Evolutionary conservation across 2,329 filamentous ascomycete species (phyloP).

Genomic region (Dendryphion nanum): DNA sequence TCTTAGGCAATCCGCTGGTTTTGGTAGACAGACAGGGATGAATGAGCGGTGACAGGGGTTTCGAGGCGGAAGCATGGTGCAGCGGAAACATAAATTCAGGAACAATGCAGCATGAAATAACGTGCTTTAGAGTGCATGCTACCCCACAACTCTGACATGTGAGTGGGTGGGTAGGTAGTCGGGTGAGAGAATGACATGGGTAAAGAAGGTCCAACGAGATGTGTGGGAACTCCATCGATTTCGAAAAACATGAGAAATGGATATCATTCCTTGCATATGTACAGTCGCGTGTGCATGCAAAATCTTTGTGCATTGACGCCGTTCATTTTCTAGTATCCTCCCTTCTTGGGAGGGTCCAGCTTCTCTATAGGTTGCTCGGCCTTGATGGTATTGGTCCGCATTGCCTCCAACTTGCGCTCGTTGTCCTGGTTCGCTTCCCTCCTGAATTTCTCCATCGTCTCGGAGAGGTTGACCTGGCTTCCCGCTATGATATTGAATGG

Average conservation of each 20-base stretch:
- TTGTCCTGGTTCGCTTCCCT: slow-evolving; percentile 57
- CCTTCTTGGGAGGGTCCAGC: background rate
- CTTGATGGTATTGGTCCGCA: slow-evolving; percentile 31
- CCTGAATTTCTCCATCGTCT: slow-evolving; percentile 63
- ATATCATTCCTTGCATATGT: slow-evolving; percentile 9
- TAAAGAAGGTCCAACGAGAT: too few relatives aligned
- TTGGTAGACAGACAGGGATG: slow-evolving; percentile 1
- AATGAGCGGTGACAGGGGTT: slow-evolving; percentile 1
- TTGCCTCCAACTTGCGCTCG: slow-evolving; percentile 52
- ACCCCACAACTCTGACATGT: too few relatives aligned
- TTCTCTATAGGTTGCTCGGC: slow-evolving; percentile 29
- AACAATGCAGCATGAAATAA: too few relatives aligned
- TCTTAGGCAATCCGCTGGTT: background rate
- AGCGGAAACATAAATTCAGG: too few relatives aligned
- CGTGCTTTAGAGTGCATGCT: too few relatives aligned
- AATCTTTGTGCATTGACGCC: background rate
- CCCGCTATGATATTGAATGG: slow-evolving; percentile 66
- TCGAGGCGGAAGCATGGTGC: background rate
- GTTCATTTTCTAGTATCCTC: background rate
- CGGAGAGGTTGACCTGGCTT: slow-evolving; percentile 57
- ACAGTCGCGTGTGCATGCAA: slow-evolving; percentile 1
- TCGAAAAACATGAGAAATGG: slow-evolving; percentile 1
- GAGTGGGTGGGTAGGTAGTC: too few relatives aligned
- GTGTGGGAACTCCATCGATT: too few relatives aligned
- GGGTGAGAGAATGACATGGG: too few relatives aligned